These are phyloP conservation scores for Trichoderma erinaceum DNA, from an alignment of 495 filamentous ascomycete species.

Conservation along the genomic window DNA sequence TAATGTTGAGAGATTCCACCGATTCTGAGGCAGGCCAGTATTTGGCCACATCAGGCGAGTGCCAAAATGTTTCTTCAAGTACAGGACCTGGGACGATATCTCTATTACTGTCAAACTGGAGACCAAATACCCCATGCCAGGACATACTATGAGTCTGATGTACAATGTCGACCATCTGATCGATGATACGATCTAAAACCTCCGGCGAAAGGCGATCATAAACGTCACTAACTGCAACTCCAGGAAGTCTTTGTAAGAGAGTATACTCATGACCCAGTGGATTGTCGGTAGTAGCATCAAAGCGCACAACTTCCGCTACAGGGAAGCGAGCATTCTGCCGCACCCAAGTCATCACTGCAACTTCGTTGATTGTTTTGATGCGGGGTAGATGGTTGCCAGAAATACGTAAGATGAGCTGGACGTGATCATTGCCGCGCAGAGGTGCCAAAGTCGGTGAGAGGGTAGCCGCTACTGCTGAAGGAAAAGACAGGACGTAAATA, in stretches of 20 bases:
- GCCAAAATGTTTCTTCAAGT: conserved; percentile 33
- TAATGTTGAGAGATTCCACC: conserved; percentile 23
- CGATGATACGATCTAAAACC: conserved; percentile 20
- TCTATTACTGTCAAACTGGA: conserved; percentile 16
- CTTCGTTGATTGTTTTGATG: conserved; percentile 34
- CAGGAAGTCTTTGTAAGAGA: conserved; percentile 24
- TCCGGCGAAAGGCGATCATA: conserved; percentile 23
- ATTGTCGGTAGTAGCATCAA: conserved; percentile 27
- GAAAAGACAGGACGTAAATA: background rate
- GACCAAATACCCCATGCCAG: conserved; percentile 25
- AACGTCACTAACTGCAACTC: conserved; percentile 25
- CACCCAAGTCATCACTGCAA: conserved; percentile 31
- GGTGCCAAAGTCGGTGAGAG: background rate
- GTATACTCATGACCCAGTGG: conserved; percentile 30
- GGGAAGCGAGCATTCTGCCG: conserved; percentile 26
- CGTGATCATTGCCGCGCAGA: background rate
- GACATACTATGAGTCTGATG: conserved; percentile 25
- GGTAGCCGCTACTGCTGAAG: background rate
- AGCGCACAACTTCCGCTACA: conserved; percentile 25
- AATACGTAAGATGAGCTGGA: conserved; percentile 30
- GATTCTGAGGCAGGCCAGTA: conserved; percentile 25
- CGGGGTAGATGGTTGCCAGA: conserved; percentile 29
- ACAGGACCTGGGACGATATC: conserved; percentile 17
- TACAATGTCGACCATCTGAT: conserved; percentile 29
- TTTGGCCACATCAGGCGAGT: conserved; percentile 23